These are phyloP conservation scores for Globisporangium alternatum DNA, from an alignment of 352 stramenopile species.

Conservation along the genomic window DNA sequence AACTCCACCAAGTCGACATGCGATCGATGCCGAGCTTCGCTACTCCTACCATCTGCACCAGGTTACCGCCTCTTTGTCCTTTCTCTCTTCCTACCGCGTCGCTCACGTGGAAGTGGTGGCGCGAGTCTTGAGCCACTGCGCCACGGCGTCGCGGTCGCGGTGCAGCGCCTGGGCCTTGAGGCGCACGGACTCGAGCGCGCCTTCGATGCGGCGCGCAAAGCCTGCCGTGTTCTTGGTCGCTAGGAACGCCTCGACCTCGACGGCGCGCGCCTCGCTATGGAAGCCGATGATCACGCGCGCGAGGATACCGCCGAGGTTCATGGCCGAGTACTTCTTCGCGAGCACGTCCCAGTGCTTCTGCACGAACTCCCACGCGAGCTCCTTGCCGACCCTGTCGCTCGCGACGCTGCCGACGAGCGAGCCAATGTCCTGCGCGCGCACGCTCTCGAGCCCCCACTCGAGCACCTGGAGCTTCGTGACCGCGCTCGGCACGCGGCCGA, in stretches of 20 bases:
- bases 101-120: neutral
- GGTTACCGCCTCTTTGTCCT: neutral
- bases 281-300: constrained; percentile 40
- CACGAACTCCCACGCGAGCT: constrained; percentile 68
- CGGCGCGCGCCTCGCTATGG: constrained; percentile 41
- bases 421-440: constrained; percentile 67
- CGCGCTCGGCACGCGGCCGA: constrained; percentile 46
- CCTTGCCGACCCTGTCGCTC: constrained; percentile 35
- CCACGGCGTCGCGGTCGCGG: constrained; percentile 51
- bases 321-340: constrained; percentile 52
- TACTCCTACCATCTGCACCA: neutral
- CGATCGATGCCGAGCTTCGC: no score
- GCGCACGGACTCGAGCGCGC: constrained; percentile 52
- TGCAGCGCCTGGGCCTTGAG: constrained; percentile 47
- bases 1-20: no score
- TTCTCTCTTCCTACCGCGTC: no score
- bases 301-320: constrained; percentile 48
- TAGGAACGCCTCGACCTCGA: constrained; percentile 57
- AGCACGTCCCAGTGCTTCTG: constrained; percentile 62
- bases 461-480: constrained; percentile 55
- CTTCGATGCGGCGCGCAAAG: constrained; percentile 54
- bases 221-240: constrained; percentile 50
- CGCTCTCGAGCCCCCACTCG: constrained; percentile 67
- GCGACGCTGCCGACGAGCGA: constrained; percentile 53
- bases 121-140: constrained; percentile 47